Conservation (phyloP, 1,284 basidiomycete species). For the Microbotryum lychnidis-dioicae region DNA sequence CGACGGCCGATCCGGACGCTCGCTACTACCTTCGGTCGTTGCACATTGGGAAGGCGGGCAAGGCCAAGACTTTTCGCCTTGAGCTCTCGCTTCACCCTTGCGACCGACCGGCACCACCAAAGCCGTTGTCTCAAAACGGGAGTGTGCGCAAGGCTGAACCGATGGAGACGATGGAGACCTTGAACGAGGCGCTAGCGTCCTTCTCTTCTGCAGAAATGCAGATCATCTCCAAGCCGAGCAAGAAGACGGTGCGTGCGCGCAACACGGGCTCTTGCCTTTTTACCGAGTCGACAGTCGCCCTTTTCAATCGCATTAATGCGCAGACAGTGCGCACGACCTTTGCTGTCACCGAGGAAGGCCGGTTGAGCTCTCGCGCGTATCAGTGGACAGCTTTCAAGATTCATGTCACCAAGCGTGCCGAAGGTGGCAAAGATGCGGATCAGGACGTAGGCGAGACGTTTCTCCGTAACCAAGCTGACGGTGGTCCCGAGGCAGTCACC, state of each 20-base stretch:
- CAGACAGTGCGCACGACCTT: slow-evolving; percentile 96
- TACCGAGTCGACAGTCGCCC: slow-evolving; percentile 77
- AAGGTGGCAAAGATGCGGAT: slow-evolving; percentile 28
- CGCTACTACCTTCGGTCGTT: slow-evolving; percentile 81
- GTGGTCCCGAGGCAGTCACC: slow-evolving; percentile 69
- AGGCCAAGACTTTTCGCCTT: slow-evolving; percentile 79
- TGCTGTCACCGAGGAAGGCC: slow-evolving; percentile 77
- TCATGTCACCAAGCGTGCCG: slow-evolving; percentile 45
- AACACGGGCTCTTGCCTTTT: slow-evolving; percentile 87
- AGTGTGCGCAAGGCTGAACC: slow-evolving; percentile 14
- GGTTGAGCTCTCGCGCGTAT: slow-evolving; percentile 74
- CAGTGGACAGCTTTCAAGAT: slow-evolving; percentile 92
- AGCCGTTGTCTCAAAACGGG: slow-evolving; percentile 4
- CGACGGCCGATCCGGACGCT: slow-evolving; percentile 47
- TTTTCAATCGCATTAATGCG: slow-evolving; percentile 93
- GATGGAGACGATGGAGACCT: slow-evolving; percentile 3
- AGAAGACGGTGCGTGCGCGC: slow-evolving; percentile 92
- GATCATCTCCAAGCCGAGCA: slow-evolving; percentile 93
- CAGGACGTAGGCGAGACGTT: slow-evolving; percentile 5
- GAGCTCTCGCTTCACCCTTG: slow-evolving; percentile 49
- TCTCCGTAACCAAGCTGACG: slow-evolving; percentile 25
- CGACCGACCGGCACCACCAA: too few species aligned
- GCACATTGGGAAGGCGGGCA: slow-evolving; percentile 70
- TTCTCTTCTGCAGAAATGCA: slow-evolving; percentile 85
- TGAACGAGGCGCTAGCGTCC: slow-evolving; percentile 47